phyloP scores from a whole-genome alignment of 2,329 filamentous ascomycete genomes.

The Monilinia aucupariae region DNA sequence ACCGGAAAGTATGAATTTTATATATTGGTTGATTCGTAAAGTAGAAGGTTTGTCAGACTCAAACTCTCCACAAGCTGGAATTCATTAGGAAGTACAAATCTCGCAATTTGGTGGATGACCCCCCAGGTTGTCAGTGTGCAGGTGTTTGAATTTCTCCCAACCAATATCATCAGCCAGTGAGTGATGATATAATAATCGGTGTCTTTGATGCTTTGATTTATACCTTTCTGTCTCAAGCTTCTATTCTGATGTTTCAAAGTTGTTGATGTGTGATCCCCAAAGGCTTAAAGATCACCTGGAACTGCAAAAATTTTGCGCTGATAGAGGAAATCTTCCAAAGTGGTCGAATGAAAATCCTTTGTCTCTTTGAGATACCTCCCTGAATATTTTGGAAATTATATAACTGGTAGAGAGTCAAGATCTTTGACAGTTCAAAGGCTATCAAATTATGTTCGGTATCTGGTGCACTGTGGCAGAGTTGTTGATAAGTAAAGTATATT shows the following conservation, averaged over 20 bases:
- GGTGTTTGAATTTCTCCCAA: background rate
- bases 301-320: background rate
- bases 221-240: background rate
- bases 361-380: background rate
- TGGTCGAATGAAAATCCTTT: background rate
- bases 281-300: background rate
- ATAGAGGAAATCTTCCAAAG: background rate
- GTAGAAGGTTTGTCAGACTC: background rate
- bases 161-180: background rate
- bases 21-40: background rate
- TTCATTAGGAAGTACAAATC: background rate
- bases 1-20: background rate
- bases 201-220: background rate
- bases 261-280: background rate
- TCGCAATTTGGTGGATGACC: background rate
- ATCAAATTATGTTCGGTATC: background rate
- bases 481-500: background rate
- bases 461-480: no score
- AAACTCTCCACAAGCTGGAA: background rate
- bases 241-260: background rate
- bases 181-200: background rate
- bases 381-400: background rate
- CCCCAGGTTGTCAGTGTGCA: background rate
- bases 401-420: background rate
- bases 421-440: background rate